Base-by-base conservation (phyloP, 108 stramenopile genomes). In the Cylindrotheca closterium region DNA sequence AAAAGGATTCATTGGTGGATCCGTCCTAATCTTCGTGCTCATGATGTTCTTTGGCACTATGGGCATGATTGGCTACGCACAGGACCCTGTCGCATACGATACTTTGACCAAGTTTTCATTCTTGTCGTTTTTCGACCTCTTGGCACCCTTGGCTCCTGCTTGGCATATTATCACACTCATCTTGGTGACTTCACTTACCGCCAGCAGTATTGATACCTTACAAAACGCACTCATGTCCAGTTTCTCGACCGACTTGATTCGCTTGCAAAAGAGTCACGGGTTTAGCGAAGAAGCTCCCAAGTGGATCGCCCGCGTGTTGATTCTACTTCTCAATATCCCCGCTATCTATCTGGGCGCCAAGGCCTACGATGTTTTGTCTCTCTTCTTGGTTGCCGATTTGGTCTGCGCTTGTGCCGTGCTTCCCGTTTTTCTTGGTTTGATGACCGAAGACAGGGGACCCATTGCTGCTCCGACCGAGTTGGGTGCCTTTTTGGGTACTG, bases 41-140 rank as follows among this genome's bases (percentile, higher is more conserved):
- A 90, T 90, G 82, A 79, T 87, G 79, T 90, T 90, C 73, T 90
- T 90, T 60, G 89, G 89, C 25, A 73, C 87, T 63, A 90, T 90
- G 85, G 89, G 84, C 12, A 90, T 87, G 83, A 74, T 87, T 63
- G 75, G 82, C 18, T 86, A 83, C 74, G 84, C 88, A 51, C 77
- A 82, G 33, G 84, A 89, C 55, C 85, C 88, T 25, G 59, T 55
- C 22, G 65, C 78, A 15, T 89, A 81, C 58, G 73, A 81, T 32
- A 69, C 61, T 59, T 81, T 63, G 47, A 74, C 79, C 30, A 89
- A 86, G 56, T 89, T 66, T 37, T 55, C 77, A 31, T 88, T 67
- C 61, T 74, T 90, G n/a, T 75, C 83, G 21, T 87, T 90, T 70
- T 90, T 90, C 58, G 81, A 87, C 50, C 71, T 90, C 27, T 66